Conservation (phyloP, 805 yeast species). For the Zygosaccharomyces siamensis region DNA sequence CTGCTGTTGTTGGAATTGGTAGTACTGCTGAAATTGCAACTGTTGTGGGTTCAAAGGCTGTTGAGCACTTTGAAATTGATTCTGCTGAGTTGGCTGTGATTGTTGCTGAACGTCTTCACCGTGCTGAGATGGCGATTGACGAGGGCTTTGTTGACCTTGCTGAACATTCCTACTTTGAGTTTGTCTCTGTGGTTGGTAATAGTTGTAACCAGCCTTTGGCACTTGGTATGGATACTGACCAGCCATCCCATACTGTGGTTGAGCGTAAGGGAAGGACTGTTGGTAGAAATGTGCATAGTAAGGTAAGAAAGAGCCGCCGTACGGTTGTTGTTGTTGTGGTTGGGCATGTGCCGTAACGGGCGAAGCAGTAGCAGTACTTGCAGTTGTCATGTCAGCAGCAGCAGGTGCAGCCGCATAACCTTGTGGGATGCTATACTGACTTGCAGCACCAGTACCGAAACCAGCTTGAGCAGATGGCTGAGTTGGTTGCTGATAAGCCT, state of each 20-base stretch:
- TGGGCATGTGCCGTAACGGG: slow-evolving; percentile 26
- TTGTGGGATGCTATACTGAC: slow-evolving; percentile 25
- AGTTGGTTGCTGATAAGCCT: slow-evolving; percentile 23
- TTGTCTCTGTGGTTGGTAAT: slow-evolving; percentile 27
- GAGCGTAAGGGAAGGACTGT: slow-evolving; percentile 36
- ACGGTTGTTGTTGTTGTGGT: slow-evolving; percentile 30
- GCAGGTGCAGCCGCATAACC: slow-evolving; percentile 26
- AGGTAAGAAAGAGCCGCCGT: slow-evolving; percentile 35
- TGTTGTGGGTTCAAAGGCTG: slow-evolving; percentile 30
- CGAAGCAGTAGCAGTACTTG: slow-evolving; percentile 24
- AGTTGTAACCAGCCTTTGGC: slow-evolving; percentile 29
- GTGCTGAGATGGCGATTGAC: slow-evolving; percentile 17
- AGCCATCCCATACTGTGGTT: slow-evolving; percentile 35
- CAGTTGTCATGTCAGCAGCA: slow-evolving; percentile 21
- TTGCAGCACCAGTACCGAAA: slow-evolving; percentile 15
- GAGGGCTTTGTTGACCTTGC: slow-evolving; percentile 17
- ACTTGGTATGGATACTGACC: slow-evolving; percentile 33
- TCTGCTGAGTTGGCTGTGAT: slow-evolving; percentile 13
- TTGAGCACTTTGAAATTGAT: slow-evolving; percentile 20
- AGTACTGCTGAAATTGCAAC: slow-evolving; percentile 33
- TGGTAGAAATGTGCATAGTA: slow-evolving; percentile 35
- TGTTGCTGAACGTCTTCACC: slow-evolving; percentile 15
- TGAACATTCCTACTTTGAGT: slow-evolving; percentile 21
- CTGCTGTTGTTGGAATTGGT: slow-evolving; percentile 29
- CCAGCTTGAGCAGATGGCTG: slow-evolving; percentile 16